phyloP scores from a whole-genome alignment of 495 filamentous ascomycete genomes.

The Neurospora tetraspora region DNA sequence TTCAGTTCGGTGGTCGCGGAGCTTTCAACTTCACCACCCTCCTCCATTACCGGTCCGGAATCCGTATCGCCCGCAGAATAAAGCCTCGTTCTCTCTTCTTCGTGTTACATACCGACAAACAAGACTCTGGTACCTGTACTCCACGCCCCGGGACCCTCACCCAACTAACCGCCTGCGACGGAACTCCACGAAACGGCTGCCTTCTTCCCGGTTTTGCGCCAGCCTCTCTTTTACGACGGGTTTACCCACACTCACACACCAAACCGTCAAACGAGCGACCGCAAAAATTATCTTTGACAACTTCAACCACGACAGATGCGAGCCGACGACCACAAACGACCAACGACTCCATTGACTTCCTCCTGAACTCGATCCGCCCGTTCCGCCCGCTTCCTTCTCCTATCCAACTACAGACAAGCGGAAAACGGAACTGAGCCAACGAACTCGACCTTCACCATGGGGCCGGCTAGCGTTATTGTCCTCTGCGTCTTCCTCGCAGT shows the following conservation, averaged over 20 bases:
- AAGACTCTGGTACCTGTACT: neutral
- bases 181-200: neutral
- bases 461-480: slow-evolving; percentile 35
- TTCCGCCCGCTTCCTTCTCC: neutral
- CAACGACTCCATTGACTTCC: neutral
- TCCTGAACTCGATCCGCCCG: neutral
- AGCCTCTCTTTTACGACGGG: neutral
- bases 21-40: neutral
- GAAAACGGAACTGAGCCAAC: neutral
- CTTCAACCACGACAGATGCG: neutral
- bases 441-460: slow-evolving; percentile 20
- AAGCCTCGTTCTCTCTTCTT: neutral
- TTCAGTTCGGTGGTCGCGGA: neutral
- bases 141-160: neutral
- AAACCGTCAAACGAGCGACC: neutral
- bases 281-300: neutral
- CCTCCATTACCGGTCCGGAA: neutral
- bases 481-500: slow-evolving; percentile 43
- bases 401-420: neutral
- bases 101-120: neutral
- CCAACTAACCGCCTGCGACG: neutral
- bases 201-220: neutral
- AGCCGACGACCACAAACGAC: neutral
- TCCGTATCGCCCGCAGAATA: neutral
- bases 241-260: neutral